Evolutionary conservation across 805 yeast species (phyloP), one percentile per base, ranked within the genome.

Genomic region (Kazachstania africana): DNA sequence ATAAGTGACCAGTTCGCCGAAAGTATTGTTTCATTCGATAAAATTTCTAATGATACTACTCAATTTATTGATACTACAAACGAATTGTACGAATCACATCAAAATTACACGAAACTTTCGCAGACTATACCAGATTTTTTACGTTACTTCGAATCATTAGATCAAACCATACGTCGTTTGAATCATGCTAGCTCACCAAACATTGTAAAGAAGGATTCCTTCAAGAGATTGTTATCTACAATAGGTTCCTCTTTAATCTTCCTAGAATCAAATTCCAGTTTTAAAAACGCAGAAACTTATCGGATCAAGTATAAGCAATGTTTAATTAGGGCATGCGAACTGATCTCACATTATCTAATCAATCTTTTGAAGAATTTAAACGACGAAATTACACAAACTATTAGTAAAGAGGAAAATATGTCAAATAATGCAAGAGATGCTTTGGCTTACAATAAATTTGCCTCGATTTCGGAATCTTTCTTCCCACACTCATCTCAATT

Each of bases 221-320:
- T 82, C 56, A 58, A 57, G 15, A 59, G 62, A 3, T 60, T 75
- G 44, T 53, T 88, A 32, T 36, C 31, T 1, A 71, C 72, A 32
- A 59, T 88, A 29, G 94, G 85, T 47, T 59, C 56, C 12, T 82
- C 93, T 22, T 55, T 87, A 24, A 56, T 47, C 2, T 87, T 82
- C 49, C 63, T 76, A 4, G 61, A 65, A 6, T 55, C 59, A 3
- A 69, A 75, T 32, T 54, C 62, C 5, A 75, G 75, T 35, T 78
- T 79, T 46, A 75, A 71, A 47, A 94, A 85, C 33, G 61, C 71
- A 8, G 88, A 75, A 17, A 48, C 72, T 2, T 84, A 81, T 50
- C 68, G 66, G 29, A 71, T 75, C 39, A 68, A 87, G 36, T 83
- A 82, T 57, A 72, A 80, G 38, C 93, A 82, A 44, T 82, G 95